phyloP scores from a whole-genome alignment of 306 rosid genomes.

The Hippophae tibetana region DNA sequence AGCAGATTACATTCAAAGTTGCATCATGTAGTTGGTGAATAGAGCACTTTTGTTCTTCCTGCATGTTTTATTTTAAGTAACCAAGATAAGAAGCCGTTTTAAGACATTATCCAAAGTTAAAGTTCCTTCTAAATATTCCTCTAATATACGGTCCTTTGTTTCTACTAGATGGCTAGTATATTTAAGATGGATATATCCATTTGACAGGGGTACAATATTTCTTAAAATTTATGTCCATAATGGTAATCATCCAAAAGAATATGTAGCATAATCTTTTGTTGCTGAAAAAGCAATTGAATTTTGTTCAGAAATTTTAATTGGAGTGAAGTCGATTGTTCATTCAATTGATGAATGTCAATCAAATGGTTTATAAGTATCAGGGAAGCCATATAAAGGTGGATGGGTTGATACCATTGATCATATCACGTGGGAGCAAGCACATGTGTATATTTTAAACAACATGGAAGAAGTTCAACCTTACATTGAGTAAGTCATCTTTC shows the following conservation, averaged over 20 bases:
- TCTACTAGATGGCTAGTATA: neutral
- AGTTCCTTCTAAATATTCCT: neutral
- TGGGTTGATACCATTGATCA: too few species aligned
- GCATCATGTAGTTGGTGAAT: too few species aligned
- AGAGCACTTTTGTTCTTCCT: too few species aligned
- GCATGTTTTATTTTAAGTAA: too few species aligned
- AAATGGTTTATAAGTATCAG: neutral
- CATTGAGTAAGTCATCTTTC: too few species aligned
- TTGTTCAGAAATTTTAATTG: neutral
- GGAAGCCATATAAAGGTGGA: neutral
- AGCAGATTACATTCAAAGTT: too few species aligned
- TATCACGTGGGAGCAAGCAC: too few species aligned
- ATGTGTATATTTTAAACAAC: too few species aligned
- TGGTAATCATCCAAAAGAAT: neutral
- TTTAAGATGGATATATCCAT: slow-evolving; percentile 1
- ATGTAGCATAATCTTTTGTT: neutral
- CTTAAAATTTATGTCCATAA: slow-evolving; percentile 1
- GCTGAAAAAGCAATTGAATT: neutral
- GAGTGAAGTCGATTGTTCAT: neutral
- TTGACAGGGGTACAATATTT: neutral
- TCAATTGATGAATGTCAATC: neutral
- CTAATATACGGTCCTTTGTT: neutral
- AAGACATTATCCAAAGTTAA: neutral
- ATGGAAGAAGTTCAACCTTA: too few species aligned
- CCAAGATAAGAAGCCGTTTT: too few species aligned